A percentile compares a stretch with the other conserved stretches of the same genome.
Evolutionary conservation across 2,329 filamentous ascomycete genomes (phyloP).

Genomic region (Claviceps sp.): DNA sequence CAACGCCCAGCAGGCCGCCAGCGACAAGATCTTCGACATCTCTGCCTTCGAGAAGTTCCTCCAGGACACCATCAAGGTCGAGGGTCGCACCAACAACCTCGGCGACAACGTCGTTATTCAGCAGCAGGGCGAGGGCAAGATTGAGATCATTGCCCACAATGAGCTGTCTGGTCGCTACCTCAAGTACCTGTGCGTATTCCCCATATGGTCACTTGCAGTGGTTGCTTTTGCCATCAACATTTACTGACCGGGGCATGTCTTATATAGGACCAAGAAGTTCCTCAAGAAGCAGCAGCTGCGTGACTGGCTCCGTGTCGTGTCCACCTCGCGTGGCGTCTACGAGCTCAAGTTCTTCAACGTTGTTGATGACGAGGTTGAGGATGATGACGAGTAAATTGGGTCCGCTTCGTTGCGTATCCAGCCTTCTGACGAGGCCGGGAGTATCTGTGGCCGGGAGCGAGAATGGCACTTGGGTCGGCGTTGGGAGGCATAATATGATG

Average conservation of each 20-base stretch:
- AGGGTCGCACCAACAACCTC: slow-evolving; percentile 95
- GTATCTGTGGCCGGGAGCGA: background rate
- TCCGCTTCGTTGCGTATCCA: slow-evolving; percentile 4
- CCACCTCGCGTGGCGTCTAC: slow-evolving; percentile 95
- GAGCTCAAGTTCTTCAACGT: slow-evolving; percentile 99
- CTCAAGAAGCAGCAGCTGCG: slow-evolving; percentile 99
- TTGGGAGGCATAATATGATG: background rate
- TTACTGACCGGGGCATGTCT: background rate
- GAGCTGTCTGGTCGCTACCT: slow-evolving; percentile 98
- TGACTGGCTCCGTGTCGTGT: slow-evolving; percentile 99
- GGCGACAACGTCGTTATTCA: slow-evolving; percentile 84
- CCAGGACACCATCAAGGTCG: slow-evolving; percentile 99
- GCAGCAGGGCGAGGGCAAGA: slow-evolving; percentile 89
- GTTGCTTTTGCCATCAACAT: background rate
- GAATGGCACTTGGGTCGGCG: background rate
- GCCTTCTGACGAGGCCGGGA: slow-evolving; percentile 2
- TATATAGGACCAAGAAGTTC: slow-evolving; percentile 93
- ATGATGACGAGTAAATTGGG: slow-evolving; percentile 85
- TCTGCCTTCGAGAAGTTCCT: slow-evolving; percentile 99
- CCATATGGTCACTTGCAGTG: background rate
- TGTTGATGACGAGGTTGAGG: slow-evolving; percentile 93
- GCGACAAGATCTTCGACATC: slow-evolving; percentile 99
- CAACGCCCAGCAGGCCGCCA: slow-evolving; percentile 95
- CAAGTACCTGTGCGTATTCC: slow-evolving; percentile 82
- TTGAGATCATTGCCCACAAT: slow-evolving; percentile 94